Evolutionary conservation across 1,284 basidiomycete species (phyloP), one percentile per base, ranked within the genome.

Genomic region (Ceratobasidium sp.): DNA sequence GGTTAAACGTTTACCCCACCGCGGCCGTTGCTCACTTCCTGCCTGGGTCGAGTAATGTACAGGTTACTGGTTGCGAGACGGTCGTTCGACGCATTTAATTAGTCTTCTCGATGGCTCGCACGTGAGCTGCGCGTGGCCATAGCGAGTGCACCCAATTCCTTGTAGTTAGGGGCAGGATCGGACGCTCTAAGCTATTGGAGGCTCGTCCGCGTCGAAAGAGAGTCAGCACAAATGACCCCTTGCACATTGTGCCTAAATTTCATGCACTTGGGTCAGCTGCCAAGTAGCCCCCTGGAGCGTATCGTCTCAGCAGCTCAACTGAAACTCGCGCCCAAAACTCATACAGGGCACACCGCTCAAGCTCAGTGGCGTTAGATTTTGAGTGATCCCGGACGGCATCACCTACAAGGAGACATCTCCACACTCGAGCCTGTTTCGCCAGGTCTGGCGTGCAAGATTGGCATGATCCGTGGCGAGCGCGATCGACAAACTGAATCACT

Each of bases 101-200:
- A 16, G 28, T 12, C 28, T 56, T 56, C 53, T 56, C 36, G 36
- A 56, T 56, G 11, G 53, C 23, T 56, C 33, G 14, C 53, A 56
- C 53, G 30, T 30, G 53, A 56, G 53, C 53, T 7, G 53, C 53
- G 53, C 53, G 53, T 56, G 53, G 53, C 53, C 53, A 56, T 56
- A 30, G 36, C 53, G 53, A 56, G 53, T 18, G 53, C 30, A 56
- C 25, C 30, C 18, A n/a, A 56, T 33, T 56, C 23, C n/a, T n/a
- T 56, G 53, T 56, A 18, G 53, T 30, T 56, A 56, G 9, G 53
- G n/a, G 33, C 18, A 18, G 36, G 53, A 16, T n/a, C 30, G 30
- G n/a, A 30, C 53, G 33, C 53, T 36, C 53, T 56, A 56, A 56
- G 33, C 53, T 33, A n/a, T 56, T 36, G 30, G 11, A 5, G 49